Evolutionary conservation across 208 protist species (phyloP), one percentile per base, ranked within the genome.

Genomic region (Leishmania major): DNA sequence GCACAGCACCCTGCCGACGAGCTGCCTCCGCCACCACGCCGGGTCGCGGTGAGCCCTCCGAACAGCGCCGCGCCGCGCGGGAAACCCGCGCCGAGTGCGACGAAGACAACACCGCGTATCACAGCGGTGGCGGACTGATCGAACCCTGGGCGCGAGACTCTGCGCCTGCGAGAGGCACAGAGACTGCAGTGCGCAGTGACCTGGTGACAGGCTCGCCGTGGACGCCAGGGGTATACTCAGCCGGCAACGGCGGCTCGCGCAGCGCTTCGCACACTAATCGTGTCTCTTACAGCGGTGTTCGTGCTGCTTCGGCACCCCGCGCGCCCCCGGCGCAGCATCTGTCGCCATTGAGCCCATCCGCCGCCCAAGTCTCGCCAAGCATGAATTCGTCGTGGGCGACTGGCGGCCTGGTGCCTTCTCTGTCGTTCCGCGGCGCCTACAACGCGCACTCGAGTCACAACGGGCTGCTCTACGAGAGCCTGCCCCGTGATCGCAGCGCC

Each of bases 391-490:
- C 28, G 22, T 53, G 35, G 70, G 45, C 25, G 8, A 31, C 70
- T 74, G 45, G 28, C 43, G 43, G 45, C 13, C 8, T 35, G 70
- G 22, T 45, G 45, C 45, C 28, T 28, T 55, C 70, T 57, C 73
- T 31, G 35, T 40, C n/a, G 17, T n/a, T 62, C 7, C 5, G 28
- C 15, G 35, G 3, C n/a, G 10, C n/a, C 31, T 31, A 55, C 51
- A 7, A 17, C 11, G 73, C 17, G 47, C 51, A 43, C 40, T 37
- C 31, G 51, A 37, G 17, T 19, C 31, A 19, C 6, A 13, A 45
- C 75, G 43, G 75, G 37, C 15, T 79, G 25, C 75, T 70, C 60
- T 69, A 79, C 45, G 37, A 79, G 59, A 60, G 75, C 11, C 43
- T 79, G 35, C 75, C 47, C 43, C 59, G 59, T 64, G 60, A 45